These are phyloP conservation scores for Parietaria judaica DNA, from an alignment of 306 rosid species.

Conservation along the genomic window DNA sequence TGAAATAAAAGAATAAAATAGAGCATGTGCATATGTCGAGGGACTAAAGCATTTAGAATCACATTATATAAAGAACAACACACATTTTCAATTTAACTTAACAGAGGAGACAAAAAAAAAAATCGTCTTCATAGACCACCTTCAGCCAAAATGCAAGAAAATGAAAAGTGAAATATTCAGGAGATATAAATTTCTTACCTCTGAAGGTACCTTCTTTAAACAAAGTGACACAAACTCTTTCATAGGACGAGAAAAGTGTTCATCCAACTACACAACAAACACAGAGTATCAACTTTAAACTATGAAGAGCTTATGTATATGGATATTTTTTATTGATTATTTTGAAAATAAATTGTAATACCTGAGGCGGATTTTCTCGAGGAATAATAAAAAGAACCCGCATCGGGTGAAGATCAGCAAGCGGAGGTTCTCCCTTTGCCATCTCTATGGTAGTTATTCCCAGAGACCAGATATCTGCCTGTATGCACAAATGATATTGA, in stretches of 20 bases:
- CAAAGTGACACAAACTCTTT: constrained; percentile 91
- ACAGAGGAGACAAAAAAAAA: too few relatives aligned
- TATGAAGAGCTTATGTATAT: neutral
- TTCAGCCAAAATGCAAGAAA: too few relatives aligned
- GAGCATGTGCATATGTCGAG: neutral
- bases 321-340: neutral
- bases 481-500: constrained; percentile 34
- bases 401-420: constrained; percentile 98
- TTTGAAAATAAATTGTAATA: constrained; percentile 17
- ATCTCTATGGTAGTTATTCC: constrained; percentile 98
- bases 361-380: constrained; percentile 99
- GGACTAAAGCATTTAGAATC: neutral
- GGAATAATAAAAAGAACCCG: constrained; percentile 98
- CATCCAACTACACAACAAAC: constrained; percentile 74
- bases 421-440: constrained; percentile 99
- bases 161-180: neutral
- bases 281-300: constrained; percentile 19
- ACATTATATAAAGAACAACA: neutral
- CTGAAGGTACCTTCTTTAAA: constrained; percentile 90
- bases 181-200: constrained; percentile 45
- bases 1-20: constrained; percentile 31
- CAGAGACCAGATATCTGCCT: constrained; percentile 99
- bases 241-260: constrained; percentile 91
- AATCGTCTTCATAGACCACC: too few relatives aligned
- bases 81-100: too few relatives aligned